Conservation (phyloP, 2,329 filamentous ascomycete species). For the Xylaria sp. region DNA sequence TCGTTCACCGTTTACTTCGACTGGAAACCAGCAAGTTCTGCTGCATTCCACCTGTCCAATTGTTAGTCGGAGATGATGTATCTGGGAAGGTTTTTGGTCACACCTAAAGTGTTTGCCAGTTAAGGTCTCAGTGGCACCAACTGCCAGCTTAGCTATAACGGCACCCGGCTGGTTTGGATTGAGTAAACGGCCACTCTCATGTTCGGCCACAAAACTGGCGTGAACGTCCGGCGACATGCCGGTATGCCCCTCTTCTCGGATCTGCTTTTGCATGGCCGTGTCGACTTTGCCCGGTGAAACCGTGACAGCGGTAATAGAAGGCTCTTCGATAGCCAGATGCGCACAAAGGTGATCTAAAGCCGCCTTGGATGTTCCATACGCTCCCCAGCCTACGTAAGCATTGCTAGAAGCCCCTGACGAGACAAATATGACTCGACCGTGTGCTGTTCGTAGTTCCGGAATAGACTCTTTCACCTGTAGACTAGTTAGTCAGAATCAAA, state of each 20-base stretch:
- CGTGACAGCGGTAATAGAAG: conserved; percentile 75
- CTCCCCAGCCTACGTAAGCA: conserved; percentile 77
- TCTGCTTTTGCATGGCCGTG: conserved; percentile 87
- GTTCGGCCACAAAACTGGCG: conserved; percentile 73
- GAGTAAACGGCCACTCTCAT: conserved; percentile 76
- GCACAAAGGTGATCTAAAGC: conserved; percentile 81
- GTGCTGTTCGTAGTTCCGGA: conserved; percentile 71
- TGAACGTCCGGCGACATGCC: conserved; percentile 68
- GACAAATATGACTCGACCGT: conserved; percentile 79
- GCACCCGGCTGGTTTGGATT: conserved; percentile 84
- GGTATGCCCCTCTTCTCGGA: conserved; percentile 69
- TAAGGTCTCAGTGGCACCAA: conserved; percentile 71
- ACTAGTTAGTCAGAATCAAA: conserved; percentile 45
- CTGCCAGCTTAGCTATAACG: conserved; percentile 83
- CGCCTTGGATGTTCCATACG: conserved; percentile 85
- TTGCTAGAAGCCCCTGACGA: conserved; percentile 79
- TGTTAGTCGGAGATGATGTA: conserved; percentile 41
- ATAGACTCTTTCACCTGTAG: conserved; percentile 75
- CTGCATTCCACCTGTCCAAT: conserved; percentile 60
- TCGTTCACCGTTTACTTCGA: conserved; percentile 21
- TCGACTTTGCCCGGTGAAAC: conserved; percentile 85
- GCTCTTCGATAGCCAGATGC: conserved; percentile 81
- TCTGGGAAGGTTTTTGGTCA: conserved; percentile 44
- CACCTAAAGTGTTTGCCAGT: conserved; percentile 81
- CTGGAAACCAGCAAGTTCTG: conserved; percentile 65